Evolutionary conservation across 345 rosid genomes (phyloP).

Genomic region (Salix purpurea): DNA sequence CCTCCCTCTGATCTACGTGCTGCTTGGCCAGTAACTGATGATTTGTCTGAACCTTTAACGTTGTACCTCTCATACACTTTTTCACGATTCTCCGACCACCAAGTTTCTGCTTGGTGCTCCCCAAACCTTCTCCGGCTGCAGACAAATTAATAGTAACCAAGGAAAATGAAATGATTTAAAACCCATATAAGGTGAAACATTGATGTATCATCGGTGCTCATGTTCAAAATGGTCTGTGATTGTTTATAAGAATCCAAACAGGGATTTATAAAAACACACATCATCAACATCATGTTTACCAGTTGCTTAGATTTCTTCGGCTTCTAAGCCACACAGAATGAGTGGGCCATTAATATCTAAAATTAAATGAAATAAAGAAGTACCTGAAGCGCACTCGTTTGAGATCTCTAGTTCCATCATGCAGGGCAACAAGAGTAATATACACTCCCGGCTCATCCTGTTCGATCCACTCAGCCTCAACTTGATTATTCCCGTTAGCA

Average conservation of each 20-base stretch:
- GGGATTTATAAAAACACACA: neutral
- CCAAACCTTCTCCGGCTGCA: conserved; percentile 87
- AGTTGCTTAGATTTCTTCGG: neutral
- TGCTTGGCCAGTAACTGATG: conserved; percentile 51
- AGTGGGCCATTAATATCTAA: neutral
- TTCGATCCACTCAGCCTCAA: conserved; percentile 92
- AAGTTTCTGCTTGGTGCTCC: conserved; percentile 89
- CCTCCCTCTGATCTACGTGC: conserved; percentile 54
- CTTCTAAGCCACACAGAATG: neutral
- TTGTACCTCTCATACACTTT: conserved; percentile 81
- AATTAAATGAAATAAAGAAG: neutral
- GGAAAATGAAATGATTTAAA: neutral
- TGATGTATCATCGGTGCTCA: neutral
- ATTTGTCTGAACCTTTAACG: conserved; percentile 68
- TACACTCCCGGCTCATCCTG: conserved; percentile 94
- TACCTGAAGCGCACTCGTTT: conserved; percentile 99
- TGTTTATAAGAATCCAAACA: neutral
- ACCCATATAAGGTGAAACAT: no score
- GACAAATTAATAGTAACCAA: conserved; percentile 1
- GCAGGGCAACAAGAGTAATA: conserved; percentile 77
- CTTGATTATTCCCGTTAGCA: conserved; percentile 44
- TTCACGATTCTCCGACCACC: conserved; percentile 99
- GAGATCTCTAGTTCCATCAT: conserved; percentile 94
- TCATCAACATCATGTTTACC: neutral
- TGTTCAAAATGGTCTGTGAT: neutral